A percentile compares a stretch with the other conserved stretches of the same genome.
Evolutionary conservation across 768 basidiomycete species (phyloP).

Genomic region (Pleurotus djamor): DNA sequence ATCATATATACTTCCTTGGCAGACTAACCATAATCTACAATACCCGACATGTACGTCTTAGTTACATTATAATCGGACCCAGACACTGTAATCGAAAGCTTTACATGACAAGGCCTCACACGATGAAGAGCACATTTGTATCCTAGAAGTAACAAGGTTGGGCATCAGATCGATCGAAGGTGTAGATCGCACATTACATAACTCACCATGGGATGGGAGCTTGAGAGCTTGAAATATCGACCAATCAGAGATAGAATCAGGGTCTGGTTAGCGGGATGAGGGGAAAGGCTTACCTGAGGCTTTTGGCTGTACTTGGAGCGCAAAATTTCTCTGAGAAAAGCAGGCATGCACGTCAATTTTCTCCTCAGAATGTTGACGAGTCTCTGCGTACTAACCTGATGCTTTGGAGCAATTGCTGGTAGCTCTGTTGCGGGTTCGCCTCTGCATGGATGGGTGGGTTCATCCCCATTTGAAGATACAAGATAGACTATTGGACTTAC

Average conservation of each 20-base stretch:
- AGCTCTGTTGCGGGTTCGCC: slow-evolving; percentile 49
- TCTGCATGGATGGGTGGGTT: too few relatives aligned
- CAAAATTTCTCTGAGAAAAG: slow-evolving; percentile 37
- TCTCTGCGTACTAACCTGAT: slow-evolving; percentile 9
- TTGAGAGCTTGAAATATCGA: slow-evolving; percentile 25
- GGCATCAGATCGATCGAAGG: background rate
- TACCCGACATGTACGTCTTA: too few relatives aligned
- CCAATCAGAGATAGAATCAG: background rate
- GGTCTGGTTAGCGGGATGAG: background rate
- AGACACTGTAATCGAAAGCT: too few relatives aligned
- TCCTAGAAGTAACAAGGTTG: slow-evolving; percentile 16
- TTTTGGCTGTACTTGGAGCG: slow-evolving; percentile 51
- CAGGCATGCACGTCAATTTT: background rate
- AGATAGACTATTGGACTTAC: too few relatives aligned
- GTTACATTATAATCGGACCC: too few relatives aligned
- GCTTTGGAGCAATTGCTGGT: slow-evolving; percentile 42
- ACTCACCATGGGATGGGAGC: slow-evolving; percentile 41
- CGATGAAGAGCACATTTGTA: slow-evolving; percentile 26
- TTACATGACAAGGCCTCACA: slow-evolving; percentile 6
- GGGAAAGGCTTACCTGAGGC: slow-evolving; percentile 48
- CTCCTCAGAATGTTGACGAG: background rate
- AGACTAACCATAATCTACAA: too few relatives aligned
- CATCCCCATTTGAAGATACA: too few relatives aligned
- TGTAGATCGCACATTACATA: background rate
- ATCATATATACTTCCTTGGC: too few relatives aligned